phyloP scores from a whole-genome alignment of 1,284 basidiomycete genomes.

The Paramarasmius palmivorus region DNA sequence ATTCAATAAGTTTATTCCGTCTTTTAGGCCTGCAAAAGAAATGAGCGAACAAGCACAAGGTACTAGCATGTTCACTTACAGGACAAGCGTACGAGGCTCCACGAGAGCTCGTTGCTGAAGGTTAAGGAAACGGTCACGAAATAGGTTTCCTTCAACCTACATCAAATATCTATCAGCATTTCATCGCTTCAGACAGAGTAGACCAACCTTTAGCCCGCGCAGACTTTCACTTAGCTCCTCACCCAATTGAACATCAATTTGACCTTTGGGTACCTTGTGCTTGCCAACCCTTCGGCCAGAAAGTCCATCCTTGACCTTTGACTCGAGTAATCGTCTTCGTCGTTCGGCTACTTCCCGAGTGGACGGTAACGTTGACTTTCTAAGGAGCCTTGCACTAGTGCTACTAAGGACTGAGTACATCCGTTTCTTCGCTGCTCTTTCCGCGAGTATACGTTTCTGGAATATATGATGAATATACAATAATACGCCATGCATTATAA shows the following conservation, averaged over 20 bases:
- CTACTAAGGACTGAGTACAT: slow-evolving; percentile 43
- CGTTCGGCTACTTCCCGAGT: slow-evolving; percentile 42
- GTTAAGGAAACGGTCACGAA: slow-evolving; percentile 85
- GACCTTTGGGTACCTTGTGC: slow-evolving; percentile 68
- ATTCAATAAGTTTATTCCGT: slow-evolving; percentile 64
- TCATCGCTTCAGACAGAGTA: not conserved
- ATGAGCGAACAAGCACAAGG: slow-evolving; percentile 7
- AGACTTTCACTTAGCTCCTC: slow-evolving; percentile 91
- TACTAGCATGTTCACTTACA: slow-evolving; percentile 58
- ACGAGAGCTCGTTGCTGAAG: slow-evolving; percentile 78
- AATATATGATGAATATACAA: slow-evolving; percentile 1
- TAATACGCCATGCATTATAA: not conserved
- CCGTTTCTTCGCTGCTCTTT: slow-evolving; percentile 59
- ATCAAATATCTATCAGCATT: slow-evolving; percentile 6
- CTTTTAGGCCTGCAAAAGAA: slow-evolving; percentile 61
- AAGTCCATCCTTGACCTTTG: slow-evolving; percentile 57
- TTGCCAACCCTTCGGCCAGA: slow-evolving; percentile 75
- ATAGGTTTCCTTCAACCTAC: slow-evolving; percentile 91
- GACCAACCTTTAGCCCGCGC: slow-evolving; percentile 76
- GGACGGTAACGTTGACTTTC: slow-evolving; percentile 39
- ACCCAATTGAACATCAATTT: slow-evolving; percentile 86
- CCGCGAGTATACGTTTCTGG: slow-evolving; percentile 66
- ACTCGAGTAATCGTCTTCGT: slow-evolving; percentile 32
- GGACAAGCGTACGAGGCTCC: slow-evolving; percentile 72
- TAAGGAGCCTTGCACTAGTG: slow-evolving; percentile 60